Base-by-base conservation (phyloP, 2,329 filamentous ascomycete species). In the Penicillium fuscoglaucum region DNA sequence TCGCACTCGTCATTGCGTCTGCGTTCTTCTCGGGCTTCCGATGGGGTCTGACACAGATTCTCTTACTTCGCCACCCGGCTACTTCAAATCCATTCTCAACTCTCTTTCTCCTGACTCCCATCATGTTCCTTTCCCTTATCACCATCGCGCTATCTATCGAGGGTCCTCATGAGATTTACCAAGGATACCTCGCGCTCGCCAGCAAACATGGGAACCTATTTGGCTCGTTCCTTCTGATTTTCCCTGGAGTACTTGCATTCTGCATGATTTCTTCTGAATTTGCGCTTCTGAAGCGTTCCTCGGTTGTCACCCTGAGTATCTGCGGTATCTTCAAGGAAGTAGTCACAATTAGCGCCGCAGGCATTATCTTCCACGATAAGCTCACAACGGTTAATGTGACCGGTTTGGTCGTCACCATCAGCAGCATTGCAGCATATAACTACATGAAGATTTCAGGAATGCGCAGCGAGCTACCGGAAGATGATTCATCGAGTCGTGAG, bases 241-340 rank as follows among this genome's bases (percentile, higher is more conserved):
- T 97, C 76, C 95, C 95, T 0, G 95, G 95, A 19, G 83, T 86
- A 39, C 88, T 99, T 52, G 95, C 95, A 2, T 99, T 99, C 74
- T 84, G 92, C 62, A 99, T 99, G 95, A 98, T 96, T 19, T 87
- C 92, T 0, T 93, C 91, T 54, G 95, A 99, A 76, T 99, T 98
- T 73, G 93, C 95, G 53, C 84, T 99, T 61, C 84, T 99, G 65
- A 90, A 97, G 79, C 90, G 95, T 48, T 98, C 93, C 0, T 96
- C 90, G 1, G 95, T 99, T 53, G 95, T 99, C 52, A 98, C 95
- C 0, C 83, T 99, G 46, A 96, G 90, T 52, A 97, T 99, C 67
- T 96, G 93, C 62, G 95, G 95, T 61, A 98, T 99, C 61, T 98
- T 99, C 82, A 99, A 99, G 75, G 95, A 99, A 78, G 95, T 98